Base-by-base conservation (phyloP, 2,329 filamentous ascomycete genomes). In the Stagonosporopsis vannaccii region DNA sequence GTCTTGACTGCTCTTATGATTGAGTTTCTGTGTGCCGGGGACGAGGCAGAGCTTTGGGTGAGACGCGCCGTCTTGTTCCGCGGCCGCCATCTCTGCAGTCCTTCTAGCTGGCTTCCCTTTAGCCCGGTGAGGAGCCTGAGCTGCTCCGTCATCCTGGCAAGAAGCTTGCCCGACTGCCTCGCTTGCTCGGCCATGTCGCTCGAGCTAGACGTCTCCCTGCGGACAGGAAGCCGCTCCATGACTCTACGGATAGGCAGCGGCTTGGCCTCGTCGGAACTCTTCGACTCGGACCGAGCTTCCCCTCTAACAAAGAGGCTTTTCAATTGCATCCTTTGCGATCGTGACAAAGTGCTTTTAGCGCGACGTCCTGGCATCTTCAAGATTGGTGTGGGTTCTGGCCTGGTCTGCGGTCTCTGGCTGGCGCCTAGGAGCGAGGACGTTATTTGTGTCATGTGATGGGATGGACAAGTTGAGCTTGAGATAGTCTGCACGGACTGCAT, bases 401-500 rank as follows among this genome's bases (percentile, higher is more conserved):
- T 32, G 20, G 23, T 1, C 13, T 28, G 22, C 6, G 44, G 44
- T 36, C 43, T 35, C 17, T 41, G 37, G 9, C 11, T 44, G 8
- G 28, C 28, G 2, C 9, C 6, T 20, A 47, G 28, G 2, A 37
- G 42, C 9, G 23, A 36, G 20, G 36, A 37, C 12, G 12, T 20
- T 1, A 12, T 36, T 8, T 12, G 9, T 8, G 9, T 41, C 9
- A 7, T 25, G 3, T 7, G 15, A 7, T 19, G 43, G 15, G 39
- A 8, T 19, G 37, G 2, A 15, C 23, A 12, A 7, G n/a, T 33
- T 33, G 33, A 1, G 19, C 3, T 44, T 3, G 28, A 17, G 13
- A 40, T 28, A 45, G 44, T 28, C 49, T 33, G 40, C 23, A 44
- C 7, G 5, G 26, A 41, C 51, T 55, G 37, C 32, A 40, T 50